These are phyloP conservation scores for Aspergillus taichungensis DNA, from an alignment of 495 filamentous ascomycete species.

Conservation along the genomic window DNA sequence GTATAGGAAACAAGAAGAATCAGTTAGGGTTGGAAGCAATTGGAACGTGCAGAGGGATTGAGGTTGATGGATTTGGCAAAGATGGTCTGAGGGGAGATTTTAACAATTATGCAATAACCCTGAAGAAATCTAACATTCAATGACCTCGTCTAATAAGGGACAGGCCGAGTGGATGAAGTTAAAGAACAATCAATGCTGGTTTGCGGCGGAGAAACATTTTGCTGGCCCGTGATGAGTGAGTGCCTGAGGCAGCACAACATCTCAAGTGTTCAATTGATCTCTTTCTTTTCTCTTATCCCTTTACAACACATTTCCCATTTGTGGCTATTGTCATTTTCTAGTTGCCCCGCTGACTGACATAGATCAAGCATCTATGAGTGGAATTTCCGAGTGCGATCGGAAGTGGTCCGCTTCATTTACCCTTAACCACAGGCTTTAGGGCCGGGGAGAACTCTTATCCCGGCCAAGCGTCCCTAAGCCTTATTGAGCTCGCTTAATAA, in stretches of 20 bases:
- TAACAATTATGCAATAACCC: no score
- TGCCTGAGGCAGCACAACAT: neutral
- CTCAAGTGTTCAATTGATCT: conserved; percentile 1
- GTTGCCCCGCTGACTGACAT: no score
- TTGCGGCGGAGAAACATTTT: conserved; percentile 23
- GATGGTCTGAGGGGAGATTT: no score
- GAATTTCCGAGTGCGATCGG: no score
- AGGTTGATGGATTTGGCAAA: neutral
- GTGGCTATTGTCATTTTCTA: neutral
- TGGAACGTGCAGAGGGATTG: neutral
- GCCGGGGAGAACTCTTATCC: conserved; percentile 25
- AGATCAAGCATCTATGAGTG: neutral
- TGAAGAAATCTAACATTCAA: no score
- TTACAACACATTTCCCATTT: neutral
- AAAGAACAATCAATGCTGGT: conserved; percentile 7
- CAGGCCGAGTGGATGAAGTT: neutral
- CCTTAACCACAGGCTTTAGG: conserved; percentile 1
- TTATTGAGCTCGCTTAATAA: conserved; percentile 2
- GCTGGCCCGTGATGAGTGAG: neutral
- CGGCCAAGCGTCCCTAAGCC: neutral
- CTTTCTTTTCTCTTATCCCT: conserved; percentile 1
- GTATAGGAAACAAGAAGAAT: neutral
- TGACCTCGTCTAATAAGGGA: no score
- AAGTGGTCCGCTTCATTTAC: neutral
- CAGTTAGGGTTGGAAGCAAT: neutral